These are phyloP conservation scores for Candida gigantensis DNA, from an alignment of 1,139 yeast genomes.

Conservation along the genomic window DNA sequence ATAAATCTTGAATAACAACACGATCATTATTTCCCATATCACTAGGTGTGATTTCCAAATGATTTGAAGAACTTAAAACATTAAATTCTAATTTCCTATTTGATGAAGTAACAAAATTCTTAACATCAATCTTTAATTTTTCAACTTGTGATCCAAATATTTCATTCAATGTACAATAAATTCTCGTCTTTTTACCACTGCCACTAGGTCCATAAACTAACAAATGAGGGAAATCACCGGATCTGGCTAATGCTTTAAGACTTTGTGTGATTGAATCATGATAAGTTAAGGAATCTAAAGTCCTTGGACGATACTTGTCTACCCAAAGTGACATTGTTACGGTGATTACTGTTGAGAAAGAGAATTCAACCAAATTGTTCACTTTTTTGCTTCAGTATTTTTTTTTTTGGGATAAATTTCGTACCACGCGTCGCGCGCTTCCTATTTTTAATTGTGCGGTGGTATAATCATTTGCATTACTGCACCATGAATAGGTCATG, in stretches of 20 bases:
- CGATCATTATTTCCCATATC: constrained; percentile 96
- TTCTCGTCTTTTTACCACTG: constrained; percentile 94
- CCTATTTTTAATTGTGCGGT: too few species aligned
- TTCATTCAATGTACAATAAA: constrained; percentile 75
- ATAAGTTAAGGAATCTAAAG: constrained; percentile 62
- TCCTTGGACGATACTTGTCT: constrained; percentile 84
- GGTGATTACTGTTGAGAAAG: too few species aligned
- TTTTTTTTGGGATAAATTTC: too few species aligned
- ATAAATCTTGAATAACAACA: constrained; percentile 88
- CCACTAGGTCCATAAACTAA: constrained; percentile 95
- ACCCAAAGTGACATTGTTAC: constrained; percentile 93
- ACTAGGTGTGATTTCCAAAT: constrained; percentile 92
- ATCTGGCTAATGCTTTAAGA: constrained; percentile 61
- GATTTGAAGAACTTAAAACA: constrained; percentile 86
- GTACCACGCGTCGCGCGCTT: too few species aligned
- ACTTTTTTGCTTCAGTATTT: too few species aligned
- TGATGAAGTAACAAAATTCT: constrained; percentile 73
- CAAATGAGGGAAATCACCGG: constrained; percentile 92
- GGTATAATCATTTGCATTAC: too few species aligned
- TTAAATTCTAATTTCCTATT: constrained; percentile 83
- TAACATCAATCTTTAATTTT: constrained; percentile 82
- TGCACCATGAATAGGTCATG: too few species aligned
- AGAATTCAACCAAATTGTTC: too few species aligned
- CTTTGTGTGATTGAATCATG: constrained; percentile 66
- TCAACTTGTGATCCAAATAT: constrained; percentile 83